Percentiles rank a stretch among this genome's conserved stretches.
These are phyloP conservation scores for Russula sp. DNA, from an alignment of 768 basidiomycete species.

Conservation along the genomic window DNA sequence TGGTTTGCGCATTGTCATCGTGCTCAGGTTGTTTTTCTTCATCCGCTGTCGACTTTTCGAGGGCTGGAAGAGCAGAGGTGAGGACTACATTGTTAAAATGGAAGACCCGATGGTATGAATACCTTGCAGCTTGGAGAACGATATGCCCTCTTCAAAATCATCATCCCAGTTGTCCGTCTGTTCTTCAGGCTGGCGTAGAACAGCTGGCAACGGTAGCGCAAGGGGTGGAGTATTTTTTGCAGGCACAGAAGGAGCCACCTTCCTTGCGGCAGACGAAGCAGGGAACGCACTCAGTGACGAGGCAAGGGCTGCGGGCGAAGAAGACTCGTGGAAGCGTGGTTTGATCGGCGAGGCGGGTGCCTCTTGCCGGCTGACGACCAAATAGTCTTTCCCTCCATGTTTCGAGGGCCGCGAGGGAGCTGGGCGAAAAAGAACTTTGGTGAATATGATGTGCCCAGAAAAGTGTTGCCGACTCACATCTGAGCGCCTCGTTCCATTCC, in stretches of 20 bases:
- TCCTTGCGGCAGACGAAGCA: constrained; percentile 16
- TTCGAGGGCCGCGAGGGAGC: constrained; percentile 73
- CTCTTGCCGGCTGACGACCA: constrained; percentile 40
- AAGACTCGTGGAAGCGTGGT: constrained; percentile 2
- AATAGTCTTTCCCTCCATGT: constrained; percentile 35
- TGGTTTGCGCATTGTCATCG: constrained; percentile 46
- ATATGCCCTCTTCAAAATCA: constrained; percentile 93
- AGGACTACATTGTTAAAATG: not conserved
- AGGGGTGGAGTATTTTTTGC: constrained; percentile 22
- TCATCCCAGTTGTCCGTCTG: constrained; percentile 98
- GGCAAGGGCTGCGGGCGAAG: constrained; percentile 9
- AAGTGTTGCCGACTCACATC: constrained; percentile 45
- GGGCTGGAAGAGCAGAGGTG: constrained; percentile 44
- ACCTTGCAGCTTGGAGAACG: constrained; percentile 77
- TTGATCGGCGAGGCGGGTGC: constrained; percentile 29
- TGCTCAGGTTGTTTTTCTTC: constrained; percentile 31
- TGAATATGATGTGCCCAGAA: constrained; percentile 11
- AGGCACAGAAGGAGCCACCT: constrained; percentile 15
- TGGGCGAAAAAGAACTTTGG: constrained; percentile 23
- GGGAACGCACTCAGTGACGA: constrained; percentile 14
- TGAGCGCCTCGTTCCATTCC: constrained; percentile 97
- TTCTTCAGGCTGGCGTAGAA: constrained; percentile 68
- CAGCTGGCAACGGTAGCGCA: constrained; percentile 52
- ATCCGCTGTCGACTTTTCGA: constrained; percentile 47
- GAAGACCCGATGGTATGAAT: not conserved